Conservation (phyloP, 495 filamentous ascomycete genomes). For the Pseudomonodictys pantanalensis region DNA sequence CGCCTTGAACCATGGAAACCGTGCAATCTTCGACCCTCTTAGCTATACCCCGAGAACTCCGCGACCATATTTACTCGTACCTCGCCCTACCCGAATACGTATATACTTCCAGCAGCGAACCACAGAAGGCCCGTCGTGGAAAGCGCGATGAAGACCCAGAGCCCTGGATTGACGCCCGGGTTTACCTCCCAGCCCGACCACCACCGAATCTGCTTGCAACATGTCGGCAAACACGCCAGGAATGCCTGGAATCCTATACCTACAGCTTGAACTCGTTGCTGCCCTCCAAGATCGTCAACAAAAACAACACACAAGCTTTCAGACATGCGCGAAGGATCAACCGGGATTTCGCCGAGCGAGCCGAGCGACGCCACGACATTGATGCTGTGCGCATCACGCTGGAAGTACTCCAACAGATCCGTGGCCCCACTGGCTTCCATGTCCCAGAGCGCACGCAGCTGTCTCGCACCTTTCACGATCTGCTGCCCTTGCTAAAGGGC, state of each 20-base stretch:
- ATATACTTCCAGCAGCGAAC: constrained; percentile 3
- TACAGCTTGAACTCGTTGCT: neutral
- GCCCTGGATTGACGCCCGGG: constrained; percentile 17
- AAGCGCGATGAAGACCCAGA: neutral
- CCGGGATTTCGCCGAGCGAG: no score
- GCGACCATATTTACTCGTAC: constrained; percentile 21
- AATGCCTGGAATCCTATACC: constrained; percentile 9
- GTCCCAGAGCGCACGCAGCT: constrained; percentile 6
- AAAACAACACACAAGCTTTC: neutral
- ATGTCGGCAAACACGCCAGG: constrained; percentile 17
- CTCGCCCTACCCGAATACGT: constrained; percentile 14
- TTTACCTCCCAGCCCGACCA: constrained; percentile 15
- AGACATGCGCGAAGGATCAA: no score
- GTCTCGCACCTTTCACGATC: constrained; percentile 12
- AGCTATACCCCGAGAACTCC: constrained; percentile 22
- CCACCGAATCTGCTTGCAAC: constrained; percentile 11
- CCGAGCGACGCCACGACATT: constrained; percentile 7
- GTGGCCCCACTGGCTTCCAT: neutral
- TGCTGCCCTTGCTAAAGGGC: constrained; percentile 10
- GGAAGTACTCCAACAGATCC: neutral
- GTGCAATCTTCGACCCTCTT: constrained; percentile 13
- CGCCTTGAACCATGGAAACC: no score
- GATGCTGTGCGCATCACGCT: constrained; percentile 13
- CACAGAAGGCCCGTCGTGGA: neutral
- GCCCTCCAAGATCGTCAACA: neutral